phyloP scores from a whole-genome alignment of 768 basidiomycete species.

The Amanita polypyramis region DNA sequence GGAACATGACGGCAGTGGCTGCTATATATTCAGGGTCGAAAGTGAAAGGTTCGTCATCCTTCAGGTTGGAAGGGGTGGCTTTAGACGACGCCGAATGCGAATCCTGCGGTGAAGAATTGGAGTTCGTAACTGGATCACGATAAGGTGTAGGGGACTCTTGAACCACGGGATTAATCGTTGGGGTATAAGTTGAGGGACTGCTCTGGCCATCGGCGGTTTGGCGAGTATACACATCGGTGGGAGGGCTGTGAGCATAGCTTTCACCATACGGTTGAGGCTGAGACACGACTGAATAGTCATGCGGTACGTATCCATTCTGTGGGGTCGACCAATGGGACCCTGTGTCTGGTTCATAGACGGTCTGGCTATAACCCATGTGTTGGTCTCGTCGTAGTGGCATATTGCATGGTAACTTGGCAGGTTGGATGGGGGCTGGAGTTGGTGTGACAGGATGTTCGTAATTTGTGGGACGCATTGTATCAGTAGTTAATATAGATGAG shows the following conservation, averaged over 20 bases:
- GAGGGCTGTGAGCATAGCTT: neutral
- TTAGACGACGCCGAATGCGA: conserved; percentile 4
- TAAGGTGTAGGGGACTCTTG: neutral
- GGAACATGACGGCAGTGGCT: conserved; percentile 22
- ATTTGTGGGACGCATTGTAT: conserved; percentile 1
- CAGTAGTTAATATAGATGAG: conserved; percentile 8
- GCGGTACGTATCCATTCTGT: neutral
- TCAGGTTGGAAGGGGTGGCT: conserved; percentile 11
- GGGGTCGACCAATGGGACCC: neutral
- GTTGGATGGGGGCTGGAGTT: neutral
- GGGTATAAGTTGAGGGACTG: neutral
- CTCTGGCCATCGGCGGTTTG: neutral
- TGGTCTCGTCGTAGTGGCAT: neutral
- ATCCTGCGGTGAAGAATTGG: neutral
- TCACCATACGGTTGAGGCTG: neutral
- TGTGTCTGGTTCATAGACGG: neutral
- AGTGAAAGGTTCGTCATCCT: conserved; percentile 26
- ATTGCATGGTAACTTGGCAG: neutral
- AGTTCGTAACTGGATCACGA: neutral
- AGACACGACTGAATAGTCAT: neutral
- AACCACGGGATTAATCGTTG: neutral
- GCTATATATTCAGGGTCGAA: conserved; percentile 26
- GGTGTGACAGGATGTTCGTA: conserved; percentile 5
- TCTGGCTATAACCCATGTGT: neutral
- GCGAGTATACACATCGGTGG: neutral